Evolutionary conservation across 225 moss, liverwort and hornwort genomes (phyloP).

Genomic region (Bryoerythrophyllum caledonicum): DNA sequence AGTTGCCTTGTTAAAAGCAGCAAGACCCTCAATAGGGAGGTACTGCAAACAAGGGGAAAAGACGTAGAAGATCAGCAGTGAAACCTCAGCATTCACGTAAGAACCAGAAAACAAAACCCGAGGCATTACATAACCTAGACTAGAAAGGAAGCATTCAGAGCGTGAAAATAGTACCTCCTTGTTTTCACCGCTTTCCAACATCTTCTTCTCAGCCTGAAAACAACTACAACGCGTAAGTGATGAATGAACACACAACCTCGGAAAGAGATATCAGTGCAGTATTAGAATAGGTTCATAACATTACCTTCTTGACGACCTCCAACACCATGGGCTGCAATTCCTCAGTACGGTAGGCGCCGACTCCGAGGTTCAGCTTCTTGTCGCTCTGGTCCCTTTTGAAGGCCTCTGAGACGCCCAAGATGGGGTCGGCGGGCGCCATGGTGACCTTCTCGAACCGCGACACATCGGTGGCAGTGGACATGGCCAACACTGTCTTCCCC

Average conservation of each 20-base stretch:
- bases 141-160: neutral
- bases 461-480: conserved; percentile 64
- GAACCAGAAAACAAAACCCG: neutral
- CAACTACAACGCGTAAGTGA: neutral
- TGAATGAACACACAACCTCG: neutral
- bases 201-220: conserved; percentile 76
- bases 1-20: conserved; percentile 90
- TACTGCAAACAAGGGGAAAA: conserved; percentile 51
- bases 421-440: conserved; percentile 90
- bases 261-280: neutral
- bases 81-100: neutral
- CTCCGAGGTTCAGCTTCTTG: conserved; percentile 84
- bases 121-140: neutral
- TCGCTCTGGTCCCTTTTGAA: conserved; percentile 68
- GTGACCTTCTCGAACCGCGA: conserved; percentile 69
- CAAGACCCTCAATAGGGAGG: conserved; percentile 85
- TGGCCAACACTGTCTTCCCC: conserved; percentile 46
- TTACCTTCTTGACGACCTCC: conserved; percentile 85
- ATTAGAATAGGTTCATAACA: neutral
- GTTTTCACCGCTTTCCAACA: conserved; percentile 80
- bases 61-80: neutral
- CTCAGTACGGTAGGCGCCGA: conserved; percentile 93
- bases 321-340: conserved; percentile 83
- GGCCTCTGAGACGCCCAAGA: conserved; percentile 89
- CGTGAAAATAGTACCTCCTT: conserved; percentile 61